Base-by-base conservation (phyloP, 1,284 basidiomycete species). In the Pholiota adiposa region DNA sequence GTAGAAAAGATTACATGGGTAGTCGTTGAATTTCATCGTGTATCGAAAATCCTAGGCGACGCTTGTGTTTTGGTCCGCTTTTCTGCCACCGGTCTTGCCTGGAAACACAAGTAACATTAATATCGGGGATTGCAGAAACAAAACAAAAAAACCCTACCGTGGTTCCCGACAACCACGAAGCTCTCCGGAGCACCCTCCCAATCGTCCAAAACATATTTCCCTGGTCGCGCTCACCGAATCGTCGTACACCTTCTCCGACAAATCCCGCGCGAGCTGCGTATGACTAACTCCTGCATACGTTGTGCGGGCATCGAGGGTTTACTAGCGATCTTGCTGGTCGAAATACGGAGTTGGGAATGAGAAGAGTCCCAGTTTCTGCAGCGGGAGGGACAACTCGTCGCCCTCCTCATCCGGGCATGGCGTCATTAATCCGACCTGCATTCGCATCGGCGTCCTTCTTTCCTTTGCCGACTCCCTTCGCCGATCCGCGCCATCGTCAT, bases 81-180 rank as follows among this genome's bases (percentile, higher is more conserved):
- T 89, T 58, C 95, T 80, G n/a, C 95, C 95, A 25, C 94, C 93
- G 0, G 92, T 94, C n/a, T 77, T 89, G 89, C 69, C 92, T 92
- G 60, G 21, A 46, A 44, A 33, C 12, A 19, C 18, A 43, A 7
- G n/a, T 40, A 52, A 43, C 40, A 60, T 34, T 43, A 23, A 14
- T 21, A 19, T 29, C 66, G 25, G 70, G n/a, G n/a, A 51, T 11
- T 58, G n/a, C 41, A 25, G 18, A 31, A 36, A 49, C 51, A 52
- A 36, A 18, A 19, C 29, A 54, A 50, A 36, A 43, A 27, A 63
- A 44, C 14, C 59, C 73, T 79, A 90, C 88, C 84, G 83, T 81
- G 97, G 96, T 73, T 98, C 96, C 77, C 97, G 96, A 72, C 96
- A 98, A n/a, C n/a, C 4, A 97, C 94, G 77, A 97, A 98, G 64